A percentile compares a stretch with the other conserved stretches of the same genome.
Evolutionary conservation across 164 flowering plant genomes (phyloP).

Genomic region (Berberis thunbergii): DNA sequence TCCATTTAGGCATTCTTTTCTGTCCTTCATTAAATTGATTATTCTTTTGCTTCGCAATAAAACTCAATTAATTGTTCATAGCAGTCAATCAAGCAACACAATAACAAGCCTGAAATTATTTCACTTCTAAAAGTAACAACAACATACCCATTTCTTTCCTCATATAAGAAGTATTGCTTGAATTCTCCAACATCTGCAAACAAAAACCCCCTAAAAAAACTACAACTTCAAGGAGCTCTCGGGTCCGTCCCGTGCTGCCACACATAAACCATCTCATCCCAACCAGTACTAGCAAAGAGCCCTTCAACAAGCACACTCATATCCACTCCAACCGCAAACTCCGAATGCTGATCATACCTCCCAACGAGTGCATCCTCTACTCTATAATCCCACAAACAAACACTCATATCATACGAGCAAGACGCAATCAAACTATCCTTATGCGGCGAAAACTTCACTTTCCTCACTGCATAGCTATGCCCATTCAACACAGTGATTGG

Average conservation of each 20-base stretch:
- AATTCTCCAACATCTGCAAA: too few relatives aligned
- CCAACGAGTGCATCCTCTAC: slow-evolving; percentile 77
- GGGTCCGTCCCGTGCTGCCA: slow-evolving; percentile 98
- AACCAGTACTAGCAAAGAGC: slow-evolving; percentile 84
- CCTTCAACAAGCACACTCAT: slow-evolving; percentile 98
- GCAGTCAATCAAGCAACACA: too few relatives aligned
- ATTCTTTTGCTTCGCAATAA: too few relatives aligned
- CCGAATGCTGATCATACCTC: slow-evolving; percentile 91
- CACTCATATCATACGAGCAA: slow-evolving; percentile 92
- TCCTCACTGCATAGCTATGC: slow-evolving; percentile 77
- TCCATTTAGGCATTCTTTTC: too few relatives aligned
- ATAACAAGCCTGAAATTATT: too few relatives aligned
- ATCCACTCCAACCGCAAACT: slow-evolving; percentile 90
- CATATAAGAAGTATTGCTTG: too few relatives aligned
- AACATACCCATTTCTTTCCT: too few relatives aligned
- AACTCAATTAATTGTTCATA: too few relatives aligned
- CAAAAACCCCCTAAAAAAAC: neutral
- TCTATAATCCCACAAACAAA: slow-evolving; percentile 83
- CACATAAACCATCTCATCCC: slow-evolving; percentile 92
- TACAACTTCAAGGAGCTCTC: slow-evolving; percentile 41
- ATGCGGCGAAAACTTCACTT: slow-evolving; percentile 84
- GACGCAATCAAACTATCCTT: slow-evolving; percentile 42
- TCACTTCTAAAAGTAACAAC: too few relatives aligned
- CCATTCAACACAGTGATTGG: slow-evolving; percentile 64
- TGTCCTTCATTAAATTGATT: too few relatives aligned